Percentiles rank a stretch among this genome's conserved stretches.
phyloP scores from a whole-genome alignment of 2,329 filamentous ascomycete species.

The Herpotrichia juniperi region DNA sequence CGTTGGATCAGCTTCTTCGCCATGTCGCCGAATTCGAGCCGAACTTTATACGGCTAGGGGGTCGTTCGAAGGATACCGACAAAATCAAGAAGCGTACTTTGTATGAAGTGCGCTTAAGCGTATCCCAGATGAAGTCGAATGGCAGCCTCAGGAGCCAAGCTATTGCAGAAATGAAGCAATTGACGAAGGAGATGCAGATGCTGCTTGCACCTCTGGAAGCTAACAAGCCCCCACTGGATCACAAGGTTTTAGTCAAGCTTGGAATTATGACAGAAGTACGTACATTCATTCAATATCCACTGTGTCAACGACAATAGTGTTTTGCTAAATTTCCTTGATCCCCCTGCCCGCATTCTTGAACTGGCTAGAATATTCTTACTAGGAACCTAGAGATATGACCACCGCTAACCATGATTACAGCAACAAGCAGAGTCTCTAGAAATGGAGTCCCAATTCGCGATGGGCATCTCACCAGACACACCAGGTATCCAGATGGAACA shows the following conservation, averaged over 20 bases:
- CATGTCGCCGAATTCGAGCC: conserved; percentile 67
- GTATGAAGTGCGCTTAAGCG: conserved; percentile 61
- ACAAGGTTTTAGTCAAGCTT: conserved; percentile 59
- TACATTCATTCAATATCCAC: too few species aligned
- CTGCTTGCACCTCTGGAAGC: conserved; percentile 30
- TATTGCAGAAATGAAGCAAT: conserved; percentile 48
- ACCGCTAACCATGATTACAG: too few species aligned
- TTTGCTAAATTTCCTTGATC: too few species aligned
- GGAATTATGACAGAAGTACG: conserved; percentile 66
- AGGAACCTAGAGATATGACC: too few species aligned
- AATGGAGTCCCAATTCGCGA: conserved; percentile 53
- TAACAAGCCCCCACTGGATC: conserved; percentile 50
- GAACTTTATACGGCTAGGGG: conserved; percentile 71
- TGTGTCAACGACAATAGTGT: too few species aligned
- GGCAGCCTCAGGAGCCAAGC: conserved; percentile 51
- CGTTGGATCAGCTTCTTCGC: conserved; percentile 78
- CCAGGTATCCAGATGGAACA: conserved; percentile 52
- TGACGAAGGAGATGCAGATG: conserved; percentile 26
- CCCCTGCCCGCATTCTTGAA: too few species aligned
- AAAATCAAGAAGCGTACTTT: conserved; percentile 70
- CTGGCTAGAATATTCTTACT: too few species aligned
- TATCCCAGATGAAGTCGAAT: conserved; percentile 24
- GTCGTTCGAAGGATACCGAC: conserved; percentile 68
- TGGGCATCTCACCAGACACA: conserved; percentile 40
- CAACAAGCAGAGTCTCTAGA: conserved; percentile 69